Conservation (phyloP, 192 early-diverging fungal genomes). For the Gryganskiella cystojenkinii region DNA sequence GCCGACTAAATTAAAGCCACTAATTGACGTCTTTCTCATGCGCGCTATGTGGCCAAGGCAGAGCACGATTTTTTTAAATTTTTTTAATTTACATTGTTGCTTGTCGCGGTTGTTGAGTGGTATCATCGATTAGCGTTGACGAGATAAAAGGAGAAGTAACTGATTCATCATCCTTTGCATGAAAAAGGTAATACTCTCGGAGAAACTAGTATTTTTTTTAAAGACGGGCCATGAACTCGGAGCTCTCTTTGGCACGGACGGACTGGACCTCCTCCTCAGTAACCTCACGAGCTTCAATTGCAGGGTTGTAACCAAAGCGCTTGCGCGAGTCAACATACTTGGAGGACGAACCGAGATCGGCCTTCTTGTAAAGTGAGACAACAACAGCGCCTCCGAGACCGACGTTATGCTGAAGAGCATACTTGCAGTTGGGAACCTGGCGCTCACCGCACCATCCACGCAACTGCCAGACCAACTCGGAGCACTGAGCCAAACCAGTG, state of each 20-base stretch:
- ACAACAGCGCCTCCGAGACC: constrained; percentile 82
- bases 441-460: constrained; percentile 74
- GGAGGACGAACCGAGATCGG: constrained; percentile 34
- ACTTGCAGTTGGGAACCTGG: constrained; percentile 72
- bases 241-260: constrained; percentile 57
- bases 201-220: constrained; percentile 18
- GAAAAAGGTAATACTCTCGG: background rate
- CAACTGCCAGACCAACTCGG: constrained; percentile 70
- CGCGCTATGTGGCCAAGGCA: too few species aligned
- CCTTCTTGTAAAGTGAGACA: constrained; percentile 69
- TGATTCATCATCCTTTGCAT: background rate
- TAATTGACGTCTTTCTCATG: too few species aligned
- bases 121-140: background rate
- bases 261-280: constrained; percentile 65
- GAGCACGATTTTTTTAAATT: too few species aligned
- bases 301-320: constrained; percentile 67
- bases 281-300: constrained; percentile 68
- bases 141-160: background rate
- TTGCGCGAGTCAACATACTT: constrained; percentile 50
- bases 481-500: constrained; percentile 81
- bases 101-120: too few species aligned
- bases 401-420: constrained; percentile 80
- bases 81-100: too few species aligned
- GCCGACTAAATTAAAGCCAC: too few species aligned
- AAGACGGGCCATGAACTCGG: constrained; percentile 54